A percentile compares a stretch with the other conserved stretches of the same genome.
These are phyloP conservation scores for Suillus occidentalis DNA, from an alignment of 768 basidiomycete species.

Conservation along the genomic window DNA sequence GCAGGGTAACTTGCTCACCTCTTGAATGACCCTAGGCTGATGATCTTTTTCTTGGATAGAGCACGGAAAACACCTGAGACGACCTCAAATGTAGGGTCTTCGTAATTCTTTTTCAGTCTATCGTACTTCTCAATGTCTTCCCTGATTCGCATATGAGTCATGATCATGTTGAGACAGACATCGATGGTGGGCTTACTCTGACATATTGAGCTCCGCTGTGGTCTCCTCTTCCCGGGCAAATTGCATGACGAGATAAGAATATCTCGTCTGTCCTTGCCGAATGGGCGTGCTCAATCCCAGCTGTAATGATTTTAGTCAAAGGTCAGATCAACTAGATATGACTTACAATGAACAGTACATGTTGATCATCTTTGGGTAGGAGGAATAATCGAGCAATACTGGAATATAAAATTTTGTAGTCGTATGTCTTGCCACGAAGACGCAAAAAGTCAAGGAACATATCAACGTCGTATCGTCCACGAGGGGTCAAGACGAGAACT, in stretches of 20 bases:
- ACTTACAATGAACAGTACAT: slow-evolving; percentile 91
- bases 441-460: slow-evolving; percentile 96
- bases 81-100: slow-evolving; percentile 93
- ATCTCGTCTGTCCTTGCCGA: slow-evolving; percentile 95
- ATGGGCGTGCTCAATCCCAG: slow-evolving; percentile 92
- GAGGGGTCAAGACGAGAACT: slow-evolving; percentile 90
- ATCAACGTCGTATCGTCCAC: slow-evolving; percentile 97
- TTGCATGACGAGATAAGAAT: slow-evolving; percentile 98
- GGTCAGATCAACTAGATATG: neutral
- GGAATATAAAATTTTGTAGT: slow-evolving; percentile 93
- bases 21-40: slow-evolving; percentile 82
- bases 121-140: slow-evolving; percentile 80
- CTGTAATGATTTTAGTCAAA: slow-evolving; percentile 39
- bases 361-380: slow-evolving; percentile 94
- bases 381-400: slow-evolving; percentile 89
- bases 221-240: slow-evolving; percentile 97
- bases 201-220: slow-evolving; percentile 90
- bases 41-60: slow-evolving; percentile 87
- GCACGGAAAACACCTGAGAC: slow-evolving; percentile 93
- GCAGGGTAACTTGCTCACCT: slow-evolving; percentile 46
- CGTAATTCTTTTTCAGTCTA: slow-evolving; percentile 88
- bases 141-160: slow-evolving; percentile 35
- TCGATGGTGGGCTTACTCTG: slow-evolving; percentile 60
- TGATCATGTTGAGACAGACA: neutral
- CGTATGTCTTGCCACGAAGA: slow-evolving; percentile 97